Evolutionary conservation across 2,329 filamentous ascomycete genomes (phyloP).

Genomic region (Aspergillus sp.): DNA sequence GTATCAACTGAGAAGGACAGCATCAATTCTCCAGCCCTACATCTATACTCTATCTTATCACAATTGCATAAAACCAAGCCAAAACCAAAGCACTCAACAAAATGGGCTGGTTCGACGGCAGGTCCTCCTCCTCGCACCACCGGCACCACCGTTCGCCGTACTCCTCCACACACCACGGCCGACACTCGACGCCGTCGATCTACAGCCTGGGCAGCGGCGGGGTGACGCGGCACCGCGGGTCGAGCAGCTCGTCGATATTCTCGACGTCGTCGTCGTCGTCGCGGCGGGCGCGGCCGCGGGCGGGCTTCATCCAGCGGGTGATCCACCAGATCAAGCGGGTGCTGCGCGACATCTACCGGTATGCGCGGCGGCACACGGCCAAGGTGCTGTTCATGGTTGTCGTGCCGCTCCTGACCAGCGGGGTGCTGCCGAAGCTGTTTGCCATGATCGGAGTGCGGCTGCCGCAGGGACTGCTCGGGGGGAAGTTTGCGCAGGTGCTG

Average conservation of each 20-base stretch:
- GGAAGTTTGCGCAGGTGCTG: constrained; percentile 23
- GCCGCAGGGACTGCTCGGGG: constrained; percentile 49
- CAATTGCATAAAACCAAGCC: no score
- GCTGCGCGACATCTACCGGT: constrained; percentile 69
- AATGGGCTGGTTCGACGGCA: constrained; percentile 42
- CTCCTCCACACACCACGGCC: constrained; percentile 29
- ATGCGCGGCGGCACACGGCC: constrained; percentile 71
- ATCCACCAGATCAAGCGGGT: constrained; percentile 69
- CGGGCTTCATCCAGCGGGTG: constrained; percentile 65
- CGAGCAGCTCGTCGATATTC: constrained; percentile 40
- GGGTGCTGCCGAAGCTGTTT: constrained; percentile 68
- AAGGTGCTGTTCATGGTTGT: constrained; percentile 83
- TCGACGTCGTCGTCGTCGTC: constrained; percentile 59
- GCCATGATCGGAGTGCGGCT: constrained; percentile 69
- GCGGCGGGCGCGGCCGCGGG: constrained; percentile 67
- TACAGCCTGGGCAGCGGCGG: constrained; percentile 34
- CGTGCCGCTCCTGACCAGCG: constrained; percentile 77
- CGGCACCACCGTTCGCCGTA: constrained; percentile 28
- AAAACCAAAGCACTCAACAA: no score
- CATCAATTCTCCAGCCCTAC: no score
- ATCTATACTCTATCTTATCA: no score
- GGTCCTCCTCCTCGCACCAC: constrained; percentile 22
- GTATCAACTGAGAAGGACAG: no score
- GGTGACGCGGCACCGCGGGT: constrained; percentile 27
- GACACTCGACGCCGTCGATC: constrained; percentile 36